Evolutionary conservation across 371 early-diverging fungal species (phyloP), one percentile per base, ranked within the genome.

Genomic region (Blyttiomyces sp.): DNA sequence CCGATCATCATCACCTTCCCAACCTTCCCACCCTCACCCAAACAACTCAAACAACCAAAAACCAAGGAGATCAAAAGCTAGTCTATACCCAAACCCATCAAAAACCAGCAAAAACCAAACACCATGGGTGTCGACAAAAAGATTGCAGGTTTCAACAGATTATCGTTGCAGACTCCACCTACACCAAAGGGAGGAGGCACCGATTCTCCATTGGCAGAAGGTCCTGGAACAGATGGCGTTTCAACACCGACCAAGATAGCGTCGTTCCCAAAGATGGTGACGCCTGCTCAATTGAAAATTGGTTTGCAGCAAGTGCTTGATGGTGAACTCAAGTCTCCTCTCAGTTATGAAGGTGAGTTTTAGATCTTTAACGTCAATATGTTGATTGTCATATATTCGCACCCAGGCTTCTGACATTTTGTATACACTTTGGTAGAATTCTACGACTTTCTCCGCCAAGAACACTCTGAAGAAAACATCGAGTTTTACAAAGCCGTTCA

Each of bases 381-480:
- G 11, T 39, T 39, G 11, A 11, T n/a, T 39, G 11, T 39, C 39
- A n/a, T n/a, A 39, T n/a, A n/a, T 39, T n/a, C n/a, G 39, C 39
- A 11, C n/a, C n/a, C n/a, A n/a, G n/a, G 39, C n/a, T n/a, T 39
- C 13, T n/a, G 39, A 39, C 13, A 39, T 39, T n/a, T 39, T n/a
- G n/a, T n/a, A 13, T n/a, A 11, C 39, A n/a, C 39, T 39, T 39
- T 39, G 13, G 39, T 46, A 52, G 60, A 52, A 21, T 59, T 59
- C 30, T 39, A 59, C 51, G 1, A 52, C 7, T 59, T 51, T 28
- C 53, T 59, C 7, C 9, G 44, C 13, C 23, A 48, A 26, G 61
- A 67, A 45, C 68, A 68, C 54, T 63, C 63, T 19, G 59, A 62
- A 30, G 69, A 68, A 42, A 68, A 68, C 51, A 23, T 68, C 32